Evolutionary conservation across 129 eudicot genomes (phyloP), one percentile per base, ranked within the genome.

Genomic region (Glebionis coronaria): DNA sequence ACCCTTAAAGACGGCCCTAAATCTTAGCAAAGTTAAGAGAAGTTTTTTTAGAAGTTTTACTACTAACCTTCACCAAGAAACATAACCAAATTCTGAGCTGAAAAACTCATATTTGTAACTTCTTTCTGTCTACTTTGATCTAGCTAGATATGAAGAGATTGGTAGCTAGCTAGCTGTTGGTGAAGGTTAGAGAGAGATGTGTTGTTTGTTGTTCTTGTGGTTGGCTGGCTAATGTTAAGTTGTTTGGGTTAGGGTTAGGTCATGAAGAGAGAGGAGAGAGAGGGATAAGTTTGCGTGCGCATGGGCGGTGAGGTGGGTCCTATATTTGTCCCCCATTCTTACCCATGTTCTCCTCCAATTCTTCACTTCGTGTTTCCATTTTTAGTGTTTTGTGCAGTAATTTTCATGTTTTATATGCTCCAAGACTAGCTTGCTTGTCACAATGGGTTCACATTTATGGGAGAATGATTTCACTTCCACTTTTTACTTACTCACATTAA

Each of bases 271-370:
- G 77, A 74, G 61, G 7, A 67, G 72, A 72, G 72, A 71, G 70
- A 38, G 65, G 19, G 68, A 35, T 61, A 73, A 69, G 88, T 78
- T 79, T 54, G 96, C 87, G 86, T 88, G 96, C 89, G 87, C 83
- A 80, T 88, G 96, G 88, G 89, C 87, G 91, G 91, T 85, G 72
- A 15, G 40, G 63, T 78, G 90, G 80, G 81, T 53, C 90, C 81
- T 67, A 50, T 46, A 11, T 59, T 68, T 68, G 82, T 79, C 87
- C 56, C 83, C 73, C 79, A 78, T 57, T 38, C 20, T 9, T 38
- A 63, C 70, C 70, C 70, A 72, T 72, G 70, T 82, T 73, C 76
- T 82, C 77, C 73, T 68, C 71, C 65, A 54, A 52, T 63, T 73
- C 58, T 63, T 73, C 56, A 54, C 23, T 53, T 54, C 56, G 52